Conservation (phyloP, 116 monocot genomes). For the Phalaenopsis hybrid region DNA sequence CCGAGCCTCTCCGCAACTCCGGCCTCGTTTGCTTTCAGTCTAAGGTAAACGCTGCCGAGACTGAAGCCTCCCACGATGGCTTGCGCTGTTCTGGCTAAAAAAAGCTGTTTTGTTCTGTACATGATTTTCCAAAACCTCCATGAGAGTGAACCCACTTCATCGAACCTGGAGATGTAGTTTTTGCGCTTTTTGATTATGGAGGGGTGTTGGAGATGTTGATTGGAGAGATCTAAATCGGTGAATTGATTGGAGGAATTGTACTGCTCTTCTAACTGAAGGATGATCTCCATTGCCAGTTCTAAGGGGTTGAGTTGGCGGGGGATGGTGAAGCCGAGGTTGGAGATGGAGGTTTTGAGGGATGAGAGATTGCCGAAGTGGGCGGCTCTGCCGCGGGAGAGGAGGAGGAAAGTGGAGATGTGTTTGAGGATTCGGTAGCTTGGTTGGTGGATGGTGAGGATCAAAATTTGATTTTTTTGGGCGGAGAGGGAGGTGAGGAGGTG, state of each 20-base stretch:
- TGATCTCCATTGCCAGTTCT: conserved; percentile 85
- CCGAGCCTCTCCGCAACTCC: conserved; percentile 69
- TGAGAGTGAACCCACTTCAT: conserved; percentile 46
- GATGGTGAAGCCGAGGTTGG: conserved; percentile 32
- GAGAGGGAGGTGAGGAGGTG: conserved; percentile 66
- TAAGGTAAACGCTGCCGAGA: conserved; percentile 70
- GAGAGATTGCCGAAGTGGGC: conserved; percentile 47
- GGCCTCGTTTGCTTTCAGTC: conserved; percentile 24
- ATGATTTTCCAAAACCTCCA: conserved; percentile 68
- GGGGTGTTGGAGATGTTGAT: not conserved
- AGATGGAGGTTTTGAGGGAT: conserved; percentile 50
- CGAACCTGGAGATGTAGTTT: conserved; percentile 26
- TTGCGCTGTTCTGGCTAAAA: conserved; percentile 63
- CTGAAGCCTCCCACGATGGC: conserved; percentile 68
- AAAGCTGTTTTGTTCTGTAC: conserved; percentile 72
- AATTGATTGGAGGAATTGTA: not conserved
- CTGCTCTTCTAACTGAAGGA: conserved; percentile 31
- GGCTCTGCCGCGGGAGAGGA: conserved; percentile 53
- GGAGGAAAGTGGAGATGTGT: conserved; percentile 53
- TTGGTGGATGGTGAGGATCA: conserved; percentile 83
- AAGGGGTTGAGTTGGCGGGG: conserved; percentile 49
- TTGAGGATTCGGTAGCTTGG: conserved; percentile 75
- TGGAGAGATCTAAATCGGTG: not conserved
- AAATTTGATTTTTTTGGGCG: conserved; percentile 32
- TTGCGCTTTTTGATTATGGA: not conserved